Conservation (phyloP, 2,329 filamentous ascomycete species). For the Aspergillus sp. region DNA sequence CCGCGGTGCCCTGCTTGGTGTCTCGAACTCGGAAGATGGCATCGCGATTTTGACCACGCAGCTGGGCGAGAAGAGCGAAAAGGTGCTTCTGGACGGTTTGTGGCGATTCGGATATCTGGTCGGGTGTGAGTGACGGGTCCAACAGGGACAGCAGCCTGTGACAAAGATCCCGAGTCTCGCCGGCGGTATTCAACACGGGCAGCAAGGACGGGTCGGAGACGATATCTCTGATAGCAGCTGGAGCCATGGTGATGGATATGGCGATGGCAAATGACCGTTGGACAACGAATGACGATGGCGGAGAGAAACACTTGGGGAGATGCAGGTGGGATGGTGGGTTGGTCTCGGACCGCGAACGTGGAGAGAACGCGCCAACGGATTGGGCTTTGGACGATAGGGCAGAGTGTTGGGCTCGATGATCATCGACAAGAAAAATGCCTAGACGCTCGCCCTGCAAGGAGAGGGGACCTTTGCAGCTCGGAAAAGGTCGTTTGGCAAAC, state of each 20-base stretch:
- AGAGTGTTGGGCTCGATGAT: neutral
- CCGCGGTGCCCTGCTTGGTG: slow-evolving; percentile 82
- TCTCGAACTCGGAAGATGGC: slow-evolving; percentile 78
- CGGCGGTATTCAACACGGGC: slow-evolving; percentile 70
- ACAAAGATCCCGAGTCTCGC: slow-evolving; percentile 70
- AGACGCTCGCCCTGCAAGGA: neutral
- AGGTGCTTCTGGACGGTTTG: slow-evolving; percentile 65
- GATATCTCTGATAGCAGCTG: slow-evolving; percentile 58
- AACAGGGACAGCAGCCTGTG: slow-evolving; percentile 60
- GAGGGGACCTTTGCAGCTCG: neutral
- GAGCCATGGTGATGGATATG: slow-evolving; percentile 11
- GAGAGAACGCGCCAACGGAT: slow-evolving; percentile 9
- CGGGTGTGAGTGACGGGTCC: slow-evolving; percentile 42
- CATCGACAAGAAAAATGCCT: neutral
- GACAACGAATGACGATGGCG: slow-evolving; percentile 13
- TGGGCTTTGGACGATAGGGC: neutral
- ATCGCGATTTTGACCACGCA: slow-evolving; percentile 79
- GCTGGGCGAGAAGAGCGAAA: slow-evolving; percentile 72
- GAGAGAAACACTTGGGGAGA: slow-evolving; percentile 13
- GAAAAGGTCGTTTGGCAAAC: neutral
- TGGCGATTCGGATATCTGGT: slow-evolving; percentile 8
- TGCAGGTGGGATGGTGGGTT: slow-evolving; percentile 11
- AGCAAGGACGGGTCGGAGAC: slow-evolving; percentile 66
- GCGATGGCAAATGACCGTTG: slow-evolving; percentile 2
- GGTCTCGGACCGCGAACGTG: slow-evolving; percentile 4